Evolutionary conservation across 2,329 filamentous ascomycete genomes (phyloP), one percentile per base, ranked within the genome.

Genomic region (Neofusicoccum ribis): DNA sequence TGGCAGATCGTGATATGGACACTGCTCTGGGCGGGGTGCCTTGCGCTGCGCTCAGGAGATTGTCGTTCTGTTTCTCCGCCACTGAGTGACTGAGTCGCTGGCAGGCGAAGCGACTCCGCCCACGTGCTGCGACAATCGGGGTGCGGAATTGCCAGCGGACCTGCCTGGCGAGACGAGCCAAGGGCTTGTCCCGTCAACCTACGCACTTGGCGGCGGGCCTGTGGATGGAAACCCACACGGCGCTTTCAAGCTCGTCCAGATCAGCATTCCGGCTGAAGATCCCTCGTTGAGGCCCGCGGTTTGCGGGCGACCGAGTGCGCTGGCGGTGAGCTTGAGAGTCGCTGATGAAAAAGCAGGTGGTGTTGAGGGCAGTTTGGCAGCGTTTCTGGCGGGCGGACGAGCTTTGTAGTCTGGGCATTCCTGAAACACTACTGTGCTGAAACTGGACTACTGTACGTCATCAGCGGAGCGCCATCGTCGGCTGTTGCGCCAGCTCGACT

Each of bases 21-120:
- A 34, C 6, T 17, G n/a, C 5, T 36, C 56, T 60, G 56, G 56
- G 56, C 43, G 43, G 56, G 43, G 37, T 60, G 56, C 56, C 56
- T 60, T 60, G 56, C 41, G 31, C 43, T 37, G 43, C 43, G 1
- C 41, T 60, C 56, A 60, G 56, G 56, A 60, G 56, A 60, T 47
- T 60, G 56, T 60, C 27, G 56, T 60, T 23, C 43, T 60, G 41
- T 60, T 60, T 60, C 56, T 60, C 56, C 56, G 56, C 56, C 43
- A 58, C 31, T 60, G 43, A 37, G n/a, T 17, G 31, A n/a, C 39
- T 59, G 41, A 59, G n/a, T 59, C 39, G 54, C 39, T 7, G 17
- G 15, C 20, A 34, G 23, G 23, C 15, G 54, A 44, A 11, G 39
- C 17, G 2, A 44, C 12, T 60, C 56, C 41, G 44, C 41, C 41